Base-by-base conservation (phyloP, 345 rosid genomes). In the Carallia pectinifolia region DNA sequence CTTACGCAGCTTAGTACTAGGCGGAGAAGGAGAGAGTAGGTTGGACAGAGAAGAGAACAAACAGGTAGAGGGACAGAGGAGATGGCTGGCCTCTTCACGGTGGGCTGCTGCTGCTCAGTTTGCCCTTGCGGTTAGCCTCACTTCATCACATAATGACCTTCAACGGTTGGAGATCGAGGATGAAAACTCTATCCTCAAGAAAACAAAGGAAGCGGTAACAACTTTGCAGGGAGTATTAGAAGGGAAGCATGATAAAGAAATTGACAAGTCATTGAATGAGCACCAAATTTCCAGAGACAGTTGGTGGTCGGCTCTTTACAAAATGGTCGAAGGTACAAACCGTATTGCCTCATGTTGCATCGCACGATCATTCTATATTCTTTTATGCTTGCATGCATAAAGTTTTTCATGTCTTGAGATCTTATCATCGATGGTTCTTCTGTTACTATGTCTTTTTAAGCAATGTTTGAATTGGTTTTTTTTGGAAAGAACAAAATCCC, bases 251-350 rank as follows among this genome's bases (percentile, higher is more conserved):
- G 85, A 89, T 67, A 84, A 80, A 74, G 84, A 76, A 72, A 95
- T 95, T 9, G 90, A 85, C 5, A 85, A 84, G 53, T 72, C 94
- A 1, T 79, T 92, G 62, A 65, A 76, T 44, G 79, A 86, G 70
- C 65, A 62, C 53, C 80, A 89, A 62, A 80, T 92, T 55, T 77
- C 97, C 36, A 80, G 74, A 76, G 98, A 90, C 58, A 75, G 97
- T 64, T 90, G 99, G 99, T 95, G 99, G 97, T 91, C 99, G 16
- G 76, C 98, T 68, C 88, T 92, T 67, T 89, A 92, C 86, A 90
- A 75, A 82, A 82, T 95, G 89, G 77, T 95, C 63, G 97, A 92
- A 89, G 99, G 99, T 95, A 84, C 44, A 59, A 67, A 61, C 17
- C 7, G 16, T 16, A 5, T 10, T 36, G 31, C 52, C 33, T 38